Percentiles rank a stretch among this genome's conserved stretches.
phyloP scores from a whole-genome alignment of 2,329 filamentous ascomycete species.

The Penicillium sp. region DNA sequence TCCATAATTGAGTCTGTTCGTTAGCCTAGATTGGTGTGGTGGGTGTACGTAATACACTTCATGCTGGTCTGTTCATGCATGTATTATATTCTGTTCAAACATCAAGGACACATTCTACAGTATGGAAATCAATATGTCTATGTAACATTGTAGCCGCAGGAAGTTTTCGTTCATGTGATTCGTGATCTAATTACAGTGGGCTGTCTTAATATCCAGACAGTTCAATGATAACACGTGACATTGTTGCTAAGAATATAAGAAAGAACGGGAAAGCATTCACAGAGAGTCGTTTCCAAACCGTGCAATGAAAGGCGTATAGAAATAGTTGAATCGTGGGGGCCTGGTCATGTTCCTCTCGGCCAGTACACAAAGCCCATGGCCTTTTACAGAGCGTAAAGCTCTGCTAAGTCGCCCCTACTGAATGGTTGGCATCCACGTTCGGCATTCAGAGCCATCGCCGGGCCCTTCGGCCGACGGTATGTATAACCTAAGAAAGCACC shows the following conservation, averaged over 20 bases:
- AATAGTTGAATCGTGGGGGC: background rate
- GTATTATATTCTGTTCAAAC: background rate
- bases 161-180: background rate
- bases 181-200: background rate
- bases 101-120: background rate
- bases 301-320: background rate
- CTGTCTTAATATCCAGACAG: background rate
- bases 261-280: background rate
- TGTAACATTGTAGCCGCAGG: background rate
- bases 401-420: conserved; percentile 23
- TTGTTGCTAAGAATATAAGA: background rate
- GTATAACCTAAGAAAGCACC: conserved; percentile 88
- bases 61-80: conserved; percentile 2
- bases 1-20: background rate
- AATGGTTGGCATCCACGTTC: conserved; percentile 33
- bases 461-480: conserved; percentile 58
- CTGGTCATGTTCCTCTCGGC: too few relatives aligned
- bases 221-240: background rate
- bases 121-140: background rate
- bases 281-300: background rate
- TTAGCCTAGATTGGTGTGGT: background rate
- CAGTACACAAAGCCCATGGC: background rate
- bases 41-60: background rate
- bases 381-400: conserved; percentile 22
- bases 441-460: conserved; percentile 34